A percentile compares a stretch with the other conserved stretches of the same genome.
These are phyloP conservation scores for Sphagnum fallax DNA, from an alignment of 228 moss, liverwort and hornwort species.

Conservation along the genomic window DNA sequence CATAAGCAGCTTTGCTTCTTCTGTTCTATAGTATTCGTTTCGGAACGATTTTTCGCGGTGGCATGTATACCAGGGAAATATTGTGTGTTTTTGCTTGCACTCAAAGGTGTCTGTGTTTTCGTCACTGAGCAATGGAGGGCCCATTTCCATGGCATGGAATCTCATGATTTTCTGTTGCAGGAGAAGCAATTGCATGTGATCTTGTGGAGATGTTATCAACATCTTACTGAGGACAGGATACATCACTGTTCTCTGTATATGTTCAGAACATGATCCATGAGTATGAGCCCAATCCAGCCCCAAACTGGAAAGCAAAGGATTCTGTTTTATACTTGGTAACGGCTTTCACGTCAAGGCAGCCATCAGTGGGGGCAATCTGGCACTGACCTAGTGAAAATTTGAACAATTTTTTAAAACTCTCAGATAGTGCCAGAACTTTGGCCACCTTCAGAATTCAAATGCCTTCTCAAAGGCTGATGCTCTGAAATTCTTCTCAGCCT, in stretches of 20 bases:
- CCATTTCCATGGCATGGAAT: too few relatives aligned
- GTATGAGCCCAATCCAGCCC: constrained; percentile 60
- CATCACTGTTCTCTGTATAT: constrained; percentile 74
- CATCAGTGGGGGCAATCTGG: constrained; percentile 56
- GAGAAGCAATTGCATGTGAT: constrained; percentile 90
- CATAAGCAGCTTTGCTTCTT: background rate
- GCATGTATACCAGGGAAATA: constrained; percentile 68
- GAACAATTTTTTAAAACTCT: constrained; percentile 70
- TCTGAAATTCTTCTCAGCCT: constrained; percentile 85
- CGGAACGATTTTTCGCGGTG: constrained; percentile 31
- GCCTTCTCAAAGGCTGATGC: constrained; percentile 83
- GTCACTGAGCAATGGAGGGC: too few relatives aligned
- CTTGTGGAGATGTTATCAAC: constrained; percentile 84
- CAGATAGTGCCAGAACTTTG: constrained; percentile 83
- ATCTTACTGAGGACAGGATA: constrained; percentile 83
- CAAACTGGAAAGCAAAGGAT: constrained; percentile 93
- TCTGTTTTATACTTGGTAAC: constrained; percentile 86
- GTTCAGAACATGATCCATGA: constrained; percentile 75
- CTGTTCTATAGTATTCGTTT: background rate
- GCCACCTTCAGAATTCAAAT: constrained; percentile 49
- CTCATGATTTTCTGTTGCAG: constrained; percentile 16
- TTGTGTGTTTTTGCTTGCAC: too few relatives aligned
- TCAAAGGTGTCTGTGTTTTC: too few relatives aligned
- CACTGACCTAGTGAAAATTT: constrained; percentile 76
- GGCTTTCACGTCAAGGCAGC: constrained; percentile 75